Conservation (phyloP, 805 yeast species). For the Metschnikowia noctiluminum region DNA sequence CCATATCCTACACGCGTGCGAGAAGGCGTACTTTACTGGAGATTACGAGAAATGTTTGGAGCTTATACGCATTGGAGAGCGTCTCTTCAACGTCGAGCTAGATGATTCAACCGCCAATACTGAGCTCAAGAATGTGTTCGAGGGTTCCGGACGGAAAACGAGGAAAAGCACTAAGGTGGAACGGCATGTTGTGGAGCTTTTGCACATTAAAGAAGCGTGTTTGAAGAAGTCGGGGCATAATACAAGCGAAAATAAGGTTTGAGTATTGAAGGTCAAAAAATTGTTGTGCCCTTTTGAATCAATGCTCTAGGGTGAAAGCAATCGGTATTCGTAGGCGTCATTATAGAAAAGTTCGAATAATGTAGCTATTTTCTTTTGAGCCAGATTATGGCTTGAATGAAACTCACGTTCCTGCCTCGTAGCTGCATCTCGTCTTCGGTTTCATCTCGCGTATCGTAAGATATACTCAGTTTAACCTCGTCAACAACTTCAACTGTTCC, state of each 20-base stretch:
- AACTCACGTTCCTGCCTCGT: slow-evolving; percentile 46
- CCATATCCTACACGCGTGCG: slow-evolving; percentile 55
- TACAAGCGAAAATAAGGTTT: background rate
- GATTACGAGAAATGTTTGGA: slow-evolving; percentile 51
- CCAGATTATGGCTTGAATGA: slow-evolving; percentile 44
- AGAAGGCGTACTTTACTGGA: slow-evolving; percentile 55
- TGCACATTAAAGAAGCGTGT: slow-evolving; percentile 40
- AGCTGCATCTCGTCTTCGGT: slow-evolving; percentile 32
- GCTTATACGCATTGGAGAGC: slow-evolving; percentile 37
- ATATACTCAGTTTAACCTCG: slow-evolving; percentile 42
- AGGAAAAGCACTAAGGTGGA: slow-evolving; percentile 38
- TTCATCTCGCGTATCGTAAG: slow-evolving; percentile 18
- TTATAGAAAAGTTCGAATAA: too few relatives aligned
- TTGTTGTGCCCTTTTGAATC: too few relatives aligned
- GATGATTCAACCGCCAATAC: slow-evolving; percentile 25
- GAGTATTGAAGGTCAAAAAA: too few relatives aligned
- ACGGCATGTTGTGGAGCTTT: slow-evolving; percentile 50
- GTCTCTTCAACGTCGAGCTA: slow-evolving; percentile 25
- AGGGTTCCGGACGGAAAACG: slow-evolving; percentile 22
- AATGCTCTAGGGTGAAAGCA: too few relatives aligned
- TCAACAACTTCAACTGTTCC: slow-evolving; percentile 68
- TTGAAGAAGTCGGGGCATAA: slow-evolving; percentile 1
- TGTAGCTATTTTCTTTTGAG: slow-evolving; percentile 17
- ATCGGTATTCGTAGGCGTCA: too few relatives aligned
- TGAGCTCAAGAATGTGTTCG: slow-evolving; percentile 17